Conservation (phyloP, 257 asterid genomes). For the Solanum ossicruentum region DNA sequence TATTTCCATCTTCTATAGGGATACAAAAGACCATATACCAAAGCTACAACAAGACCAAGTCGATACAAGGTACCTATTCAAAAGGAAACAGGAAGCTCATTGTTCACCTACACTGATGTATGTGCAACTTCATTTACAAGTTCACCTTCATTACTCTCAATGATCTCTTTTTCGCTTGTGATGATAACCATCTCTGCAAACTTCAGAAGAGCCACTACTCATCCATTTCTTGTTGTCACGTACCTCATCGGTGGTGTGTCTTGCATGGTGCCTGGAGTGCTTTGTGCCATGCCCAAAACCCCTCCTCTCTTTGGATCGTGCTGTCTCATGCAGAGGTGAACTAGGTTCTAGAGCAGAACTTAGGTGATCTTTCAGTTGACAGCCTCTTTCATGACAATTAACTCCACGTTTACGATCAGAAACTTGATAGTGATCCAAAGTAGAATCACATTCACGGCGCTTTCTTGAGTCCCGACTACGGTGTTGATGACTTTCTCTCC, state of each 20-base stretch:
- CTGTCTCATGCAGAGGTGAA: constrained; percentile 17
- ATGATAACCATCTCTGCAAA: constrained; percentile 2
- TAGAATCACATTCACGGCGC: constrained; percentile 34
- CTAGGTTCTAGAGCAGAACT: constrained; percentile 4
- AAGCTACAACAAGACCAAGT: constrained; percentile 19
- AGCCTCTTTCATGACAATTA: constrained; percentile 13
- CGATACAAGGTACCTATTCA: constrained; percentile 36
- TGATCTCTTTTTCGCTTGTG: constrained; percentile 22
- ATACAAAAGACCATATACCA: constrained; percentile 15
- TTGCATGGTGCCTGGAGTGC: constrained; percentile 6
- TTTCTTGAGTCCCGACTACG: constrained; percentile 34
- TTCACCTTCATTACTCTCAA: constrained; percentile 28
- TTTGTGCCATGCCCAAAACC: constrained; percentile 8
- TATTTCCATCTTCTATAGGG: constrained; percentile 3
- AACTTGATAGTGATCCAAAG: constrained; percentile 25
- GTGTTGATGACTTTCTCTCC: constrained; percentile 28
- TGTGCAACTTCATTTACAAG: constrained; percentile 16
- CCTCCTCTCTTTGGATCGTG: constrained; percentile 14
- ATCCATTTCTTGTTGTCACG: constrained; percentile 11
- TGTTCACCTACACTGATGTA: constrained; percentile 18
- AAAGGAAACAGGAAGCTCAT: constrained; percentile 17
- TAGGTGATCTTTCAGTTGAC: constrained; percentile 1
- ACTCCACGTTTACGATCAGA: constrained; percentile 17
- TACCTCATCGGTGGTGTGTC: background rate
- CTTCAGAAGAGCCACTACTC: constrained; percentile 14